Evolutionary conservation across 2,329 filamentous ascomycete species (phyloP).

Genomic region (Ramichloridium luteum): DNA sequence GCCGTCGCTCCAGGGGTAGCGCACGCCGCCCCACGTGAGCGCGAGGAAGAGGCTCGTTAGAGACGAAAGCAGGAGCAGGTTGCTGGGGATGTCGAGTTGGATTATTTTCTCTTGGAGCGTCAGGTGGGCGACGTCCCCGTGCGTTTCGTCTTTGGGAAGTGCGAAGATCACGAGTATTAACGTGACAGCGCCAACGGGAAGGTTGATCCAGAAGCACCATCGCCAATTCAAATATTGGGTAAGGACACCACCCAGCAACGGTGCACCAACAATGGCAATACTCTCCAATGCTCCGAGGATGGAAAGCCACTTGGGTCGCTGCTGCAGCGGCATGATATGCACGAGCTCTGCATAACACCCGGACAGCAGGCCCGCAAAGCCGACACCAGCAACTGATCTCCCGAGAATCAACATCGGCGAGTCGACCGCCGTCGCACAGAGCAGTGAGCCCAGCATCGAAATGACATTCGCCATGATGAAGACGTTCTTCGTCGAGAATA

Average conservation of each 20-base stretch:
- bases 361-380: slow-evolving; percentile 13
- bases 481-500: slow-evolving; percentile 23
- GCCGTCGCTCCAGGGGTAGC: slow-evolving; percentile 24
- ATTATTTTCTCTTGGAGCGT: slow-evolving; percentile 11
- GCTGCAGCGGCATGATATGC: slow-evolving; percentile 17
- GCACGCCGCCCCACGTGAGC: slow-evolving; percentile 26
- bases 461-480: slow-evolving; percentile 15
- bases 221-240: slow-evolving; percentile 26
- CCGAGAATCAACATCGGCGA: slow-evolving; percentile 21
- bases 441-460: slow-evolving; percentile 17
- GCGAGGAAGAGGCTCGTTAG: slow-evolving; percentile 21
- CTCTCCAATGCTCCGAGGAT: slow-evolving; percentile 19
- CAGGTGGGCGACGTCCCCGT: slow-evolving; percentile 4
- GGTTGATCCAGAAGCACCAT: slow-evolving; percentile 25
- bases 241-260: slow-evolving; percentile 26
- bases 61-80: slow-evolving; percentile 23
- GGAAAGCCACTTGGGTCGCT: slow-evolving; percentile 18
- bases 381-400: slow-evolving; percentile 23
- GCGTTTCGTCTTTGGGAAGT: slow-evolving; percentile 2
- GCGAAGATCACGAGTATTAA: slow-evolving; percentile 5
- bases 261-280: slow-evolving; percentile 19
- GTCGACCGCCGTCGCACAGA: slow-evolving; percentile 21
- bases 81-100: slow-evolving; percentile 25
- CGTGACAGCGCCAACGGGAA: slow-evolving; percentile 21
- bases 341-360: slow-evolving; percentile 12